These are phyloP conservation scores for Carex parvula DNA, from an alignment of 176 grass and related monocot species.

Conservation along the genomic window DNA sequence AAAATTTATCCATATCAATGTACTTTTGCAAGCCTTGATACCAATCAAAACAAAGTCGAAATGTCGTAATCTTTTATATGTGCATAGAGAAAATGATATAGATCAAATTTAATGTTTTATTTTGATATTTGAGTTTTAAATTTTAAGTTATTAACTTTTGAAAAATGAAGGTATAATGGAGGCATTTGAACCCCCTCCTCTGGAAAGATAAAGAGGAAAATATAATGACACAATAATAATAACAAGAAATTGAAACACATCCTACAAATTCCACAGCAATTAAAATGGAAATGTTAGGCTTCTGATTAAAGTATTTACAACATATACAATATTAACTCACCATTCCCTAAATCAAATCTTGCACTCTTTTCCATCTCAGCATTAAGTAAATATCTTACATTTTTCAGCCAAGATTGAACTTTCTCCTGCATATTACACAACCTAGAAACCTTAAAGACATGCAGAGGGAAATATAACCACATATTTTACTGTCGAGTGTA, in stretches of 20 bases:
- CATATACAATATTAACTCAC: conserved; percentile 44
- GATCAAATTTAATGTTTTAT: too few relatives aligned
- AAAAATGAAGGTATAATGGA: too few relatives aligned
- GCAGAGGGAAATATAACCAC: background rate
- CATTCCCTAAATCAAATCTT: conserved; percentile 42
- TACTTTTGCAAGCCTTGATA: too few relatives aligned
- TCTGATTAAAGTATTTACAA: background rate
- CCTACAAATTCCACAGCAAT: conserved; percentile 1
- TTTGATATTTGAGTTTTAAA: too few relatives aligned
- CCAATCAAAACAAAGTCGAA: too few relatives aligned
- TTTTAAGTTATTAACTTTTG: too few relatives aligned
- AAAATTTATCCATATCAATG: too few relatives aligned
- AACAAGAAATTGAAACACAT: background rate
- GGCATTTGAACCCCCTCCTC: too few relatives aligned
- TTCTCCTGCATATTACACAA: conserved; percentile 58
- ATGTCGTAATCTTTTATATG: too few relatives aligned
- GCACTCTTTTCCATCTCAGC: conserved; percentile 75
- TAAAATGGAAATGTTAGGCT: background rate
- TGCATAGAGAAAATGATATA: too few relatives aligned
- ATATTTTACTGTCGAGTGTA: background rate
- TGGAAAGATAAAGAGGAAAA: background rate
- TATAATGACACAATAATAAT: background rate
- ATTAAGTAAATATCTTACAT: conserved; percentile 57
- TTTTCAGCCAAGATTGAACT: conserved; percentile 73
- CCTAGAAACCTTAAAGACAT: background rate